phyloP scores from a whole-genome alignment of 148 eudicot genomes.

The Vaccinium corymbosum region DNA sequence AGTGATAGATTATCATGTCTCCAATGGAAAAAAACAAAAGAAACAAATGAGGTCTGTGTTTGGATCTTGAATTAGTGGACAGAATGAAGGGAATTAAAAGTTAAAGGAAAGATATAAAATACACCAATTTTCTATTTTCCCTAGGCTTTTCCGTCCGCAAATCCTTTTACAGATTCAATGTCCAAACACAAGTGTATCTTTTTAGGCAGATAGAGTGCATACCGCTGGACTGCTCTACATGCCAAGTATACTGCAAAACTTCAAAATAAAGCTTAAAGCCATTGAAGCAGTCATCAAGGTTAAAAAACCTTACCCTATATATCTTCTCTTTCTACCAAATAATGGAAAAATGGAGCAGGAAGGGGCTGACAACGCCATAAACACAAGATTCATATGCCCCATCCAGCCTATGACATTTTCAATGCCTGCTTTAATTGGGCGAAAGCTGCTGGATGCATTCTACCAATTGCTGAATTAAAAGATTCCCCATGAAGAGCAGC shows the following conservation, averaged over 20 bases:
- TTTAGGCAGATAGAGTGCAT: not conserved
- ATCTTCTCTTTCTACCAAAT: constrained; percentile 6
- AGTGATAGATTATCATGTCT: not conserved
- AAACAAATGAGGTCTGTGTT: not conserved
- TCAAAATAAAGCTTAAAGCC: not conserved
- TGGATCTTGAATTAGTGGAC: not conserved
- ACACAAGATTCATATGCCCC: not conserved
- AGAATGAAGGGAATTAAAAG: not conserved
- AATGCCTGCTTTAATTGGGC: constrained; percentile 85
- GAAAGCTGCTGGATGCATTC: constrained; percentile 88
- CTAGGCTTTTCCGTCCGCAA: not conserved
- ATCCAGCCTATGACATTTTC: constrained; percentile 53
- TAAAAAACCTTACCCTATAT: constrained; percentile 7
- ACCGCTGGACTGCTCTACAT: not conserved
- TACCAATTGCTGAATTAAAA: constrained; percentile 70
- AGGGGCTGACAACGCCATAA: not conserved
- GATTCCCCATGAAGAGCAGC: constrained; percentile 87
- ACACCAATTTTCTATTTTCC: not conserved
- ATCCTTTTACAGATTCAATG: not conserved
- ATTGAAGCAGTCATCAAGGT: not conserved
- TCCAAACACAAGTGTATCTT: not conserved
- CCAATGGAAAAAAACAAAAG: not conserved
- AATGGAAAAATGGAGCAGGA: constrained; percentile 10
- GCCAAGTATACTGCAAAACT: not conserved
- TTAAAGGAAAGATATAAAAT: not conserved